Evolutionary conservation across 371 early-diverging fungal genomes (phyloP).

Genomic region (Thermomucor indicae-seudaticae): DNA sequence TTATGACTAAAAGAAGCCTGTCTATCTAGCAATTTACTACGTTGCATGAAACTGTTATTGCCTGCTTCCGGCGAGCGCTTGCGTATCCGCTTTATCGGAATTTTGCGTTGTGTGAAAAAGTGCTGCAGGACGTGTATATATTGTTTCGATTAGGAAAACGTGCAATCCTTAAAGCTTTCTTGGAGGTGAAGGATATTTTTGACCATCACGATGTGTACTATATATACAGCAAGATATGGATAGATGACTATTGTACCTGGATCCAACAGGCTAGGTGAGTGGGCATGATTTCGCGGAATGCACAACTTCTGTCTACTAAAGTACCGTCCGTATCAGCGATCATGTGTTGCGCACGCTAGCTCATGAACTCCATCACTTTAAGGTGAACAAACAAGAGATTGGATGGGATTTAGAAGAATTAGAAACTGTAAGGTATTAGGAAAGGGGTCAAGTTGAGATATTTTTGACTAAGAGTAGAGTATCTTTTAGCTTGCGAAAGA

Average conservation of each 20-base stretch:
- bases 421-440: slow-evolving; percentile 45
- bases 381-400: slow-evolving; percentile 58
- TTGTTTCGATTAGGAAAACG: slow-evolving; percentile 80
- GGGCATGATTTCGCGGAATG: not conserved
- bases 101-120: slow-evolving; percentile 63
- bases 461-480: too few relatives aligned
- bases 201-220: slow-evolving; percentile 86
- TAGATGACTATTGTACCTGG: slow-evolving; percentile 98
- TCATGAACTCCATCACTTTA: slow-evolving; percentile 72
- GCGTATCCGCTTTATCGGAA: slow-evolving; percentile 85
- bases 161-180: slow-evolving; percentile 72
- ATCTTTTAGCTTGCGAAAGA: too few relatives aligned
- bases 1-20: not conserved
- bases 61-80: slow-evolving; percentile 74
- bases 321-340: slow-evolving; percentile 40
- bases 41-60: slow-evolving; percentile 56
- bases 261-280: slow-evolving; percentile 68
- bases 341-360: slow-evolving; percentile 69
- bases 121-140: slow-evolving; percentile 79
- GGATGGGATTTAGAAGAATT: slow-evolving; percentile 76
- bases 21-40: slow-evolving; percentile 55
- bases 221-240: slow-evolving; percentile 76
- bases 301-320: not conserved
- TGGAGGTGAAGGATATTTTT: slow-evolving; percentile 75
- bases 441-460: not conserved